phyloP scores from a whole-genome alignment of 140 eudicot species.

The Bidens hawaiensis region DNA sequence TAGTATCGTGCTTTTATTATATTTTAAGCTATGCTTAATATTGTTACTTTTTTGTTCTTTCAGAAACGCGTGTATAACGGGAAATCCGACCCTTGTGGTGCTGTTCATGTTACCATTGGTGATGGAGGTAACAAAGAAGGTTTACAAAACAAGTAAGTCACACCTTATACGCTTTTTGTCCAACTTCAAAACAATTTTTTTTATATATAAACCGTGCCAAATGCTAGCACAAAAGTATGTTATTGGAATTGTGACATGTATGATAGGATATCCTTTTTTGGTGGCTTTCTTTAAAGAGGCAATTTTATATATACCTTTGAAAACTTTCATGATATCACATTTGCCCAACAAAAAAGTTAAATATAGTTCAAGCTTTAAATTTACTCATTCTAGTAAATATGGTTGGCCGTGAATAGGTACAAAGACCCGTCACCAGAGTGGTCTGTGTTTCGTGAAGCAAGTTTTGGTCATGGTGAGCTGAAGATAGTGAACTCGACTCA shows the following conservation, averaged over 20 bases:
- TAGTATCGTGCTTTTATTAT: not conserved
- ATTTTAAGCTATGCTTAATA: not conserved
- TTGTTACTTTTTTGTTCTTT: not conserved
- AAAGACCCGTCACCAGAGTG: conserved; percentile 76
- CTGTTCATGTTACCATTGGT: conserved; percentile 91
- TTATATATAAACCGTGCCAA: not conserved
- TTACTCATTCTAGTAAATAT: not conserved
- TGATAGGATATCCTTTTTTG: no score
- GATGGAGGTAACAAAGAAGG: conserved; percentile 98
- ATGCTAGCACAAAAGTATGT: not conserved
- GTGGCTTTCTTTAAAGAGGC: no score
- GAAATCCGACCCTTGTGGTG: conserved; percentile 74
- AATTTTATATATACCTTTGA: not conserved
- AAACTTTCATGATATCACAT: no score
- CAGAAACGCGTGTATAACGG: conserved; percentile 80
- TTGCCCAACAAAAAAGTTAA: no score
- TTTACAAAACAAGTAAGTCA: conserved; percentile 60
- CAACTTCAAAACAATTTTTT: not conserved
- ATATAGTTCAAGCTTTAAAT: no score
- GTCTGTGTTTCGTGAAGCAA: no score
- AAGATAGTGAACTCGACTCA: no score
- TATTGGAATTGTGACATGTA: not conserved
- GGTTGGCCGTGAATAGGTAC: conserved; percentile 42
- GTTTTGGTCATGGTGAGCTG: no score
- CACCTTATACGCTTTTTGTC: not conserved